These are phyloP conservation scores for Atalantia buxifolia DNA, from an alignment of 345 rosid species.

Conservation along the genomic window DNA sequence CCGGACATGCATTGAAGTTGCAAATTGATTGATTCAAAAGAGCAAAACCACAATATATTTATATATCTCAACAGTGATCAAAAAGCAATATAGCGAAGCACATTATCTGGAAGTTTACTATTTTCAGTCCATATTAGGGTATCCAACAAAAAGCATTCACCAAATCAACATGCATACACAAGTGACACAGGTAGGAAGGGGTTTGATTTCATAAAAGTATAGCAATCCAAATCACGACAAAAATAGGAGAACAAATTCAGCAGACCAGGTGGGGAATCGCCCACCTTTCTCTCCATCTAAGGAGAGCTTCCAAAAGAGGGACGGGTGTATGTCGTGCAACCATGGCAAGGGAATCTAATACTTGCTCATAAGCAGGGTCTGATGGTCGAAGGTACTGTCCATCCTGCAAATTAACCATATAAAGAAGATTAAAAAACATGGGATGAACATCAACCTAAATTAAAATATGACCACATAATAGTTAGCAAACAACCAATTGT, in stretches of 20 bases:
- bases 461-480: background rate
- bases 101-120: too few relatives aligned
- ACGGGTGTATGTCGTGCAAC: constrained; percentile 95
- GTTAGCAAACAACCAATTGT: background rate
- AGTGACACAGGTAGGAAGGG: background rate
- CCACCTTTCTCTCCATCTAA: constrained; percentile 90
- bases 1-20: too few relatives aligned
- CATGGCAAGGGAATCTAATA: constrained; percentile 96
- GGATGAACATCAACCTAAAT: constrained; percentile 17
- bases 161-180: background rate
- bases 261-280: background rate
- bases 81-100: too few relatives aligned
- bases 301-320: constrained; percentile 95
- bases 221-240: background rate
- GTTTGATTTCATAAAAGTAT: background rate
- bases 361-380: constrained; percentile 98
- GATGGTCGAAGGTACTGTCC: constrained; percentile 97
- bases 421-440: background rate
- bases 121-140: too few relatives aligned
- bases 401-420: constrained; percentile 51
- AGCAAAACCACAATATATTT: too few relatives aligned
- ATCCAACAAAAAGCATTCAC: background rate
- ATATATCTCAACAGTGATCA: too few relatives aligned
- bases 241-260: background rate
- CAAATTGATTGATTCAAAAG: too few relatives aligned